phyloP scores from a whole-genome alignment of 1,284 basidiomycete species.

The Filobasidium uniguttulatum region DNA sequence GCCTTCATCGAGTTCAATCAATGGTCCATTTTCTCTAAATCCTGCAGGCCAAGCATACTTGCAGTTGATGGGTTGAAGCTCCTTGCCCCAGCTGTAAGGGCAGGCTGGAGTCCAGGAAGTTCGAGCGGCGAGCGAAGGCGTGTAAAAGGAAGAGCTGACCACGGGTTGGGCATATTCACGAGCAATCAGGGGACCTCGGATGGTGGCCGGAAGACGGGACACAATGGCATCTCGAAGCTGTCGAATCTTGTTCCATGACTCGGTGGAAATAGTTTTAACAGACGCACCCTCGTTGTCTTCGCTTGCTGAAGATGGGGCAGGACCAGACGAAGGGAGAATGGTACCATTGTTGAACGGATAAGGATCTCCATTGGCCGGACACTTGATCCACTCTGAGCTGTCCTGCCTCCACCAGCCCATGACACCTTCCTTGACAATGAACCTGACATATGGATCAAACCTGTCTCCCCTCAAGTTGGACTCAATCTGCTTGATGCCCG shows the following conservation, averaged over 20 bases:
- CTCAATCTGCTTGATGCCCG: conserved; percentile 55
- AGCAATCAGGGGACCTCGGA: neutral
- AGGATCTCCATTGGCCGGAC: conserved; percentile 42
- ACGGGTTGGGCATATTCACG: neutral
- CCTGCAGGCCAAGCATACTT: conserved; percentile 57
- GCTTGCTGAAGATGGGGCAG: too few species aligned
- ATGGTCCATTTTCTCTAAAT: conserved; percentile 23
- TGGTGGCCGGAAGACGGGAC: too few species aligned
- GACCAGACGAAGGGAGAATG: neutral
- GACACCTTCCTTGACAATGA: conserved; percentile 70
- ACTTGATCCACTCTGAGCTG: conserved; percentile 48
- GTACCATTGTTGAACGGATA: conserved; percentile 20
- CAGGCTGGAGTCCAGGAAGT: conserved; percentile 46
- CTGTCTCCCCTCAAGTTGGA: conserved; percentile 58
- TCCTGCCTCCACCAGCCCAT: conserved; percentile 51
- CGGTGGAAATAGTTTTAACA: too few species aligned
- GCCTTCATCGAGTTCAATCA: conserved; percentile 72
- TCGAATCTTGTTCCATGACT: too few species aligned
- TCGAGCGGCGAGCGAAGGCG: neutral
- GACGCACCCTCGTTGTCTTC: too few species aligned
- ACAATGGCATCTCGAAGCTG: too few species aligned
- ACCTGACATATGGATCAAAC: conserved; percentile 78
- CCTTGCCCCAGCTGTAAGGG: conserved; percentile 52
- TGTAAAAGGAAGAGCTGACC: too few species aligned
- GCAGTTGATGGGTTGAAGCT: conserved; percentile 63